These are phyloP conservation scores for Amaranthus hypochondriacus DNA, from an alignment of 148 eudicot species.

Conservation along the genomic window DNA sequence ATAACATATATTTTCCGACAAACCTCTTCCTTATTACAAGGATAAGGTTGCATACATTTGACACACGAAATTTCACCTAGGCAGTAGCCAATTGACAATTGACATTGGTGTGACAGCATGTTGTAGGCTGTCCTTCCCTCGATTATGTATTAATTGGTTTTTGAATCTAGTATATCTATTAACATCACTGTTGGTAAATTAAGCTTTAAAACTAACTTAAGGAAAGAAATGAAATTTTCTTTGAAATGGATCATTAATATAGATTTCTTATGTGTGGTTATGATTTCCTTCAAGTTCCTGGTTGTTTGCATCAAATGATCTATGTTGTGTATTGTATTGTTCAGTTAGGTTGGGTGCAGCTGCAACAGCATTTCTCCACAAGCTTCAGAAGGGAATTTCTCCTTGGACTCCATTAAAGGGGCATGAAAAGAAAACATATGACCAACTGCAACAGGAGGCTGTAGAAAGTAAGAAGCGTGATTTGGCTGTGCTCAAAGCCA, in stretches of 20 bases:
- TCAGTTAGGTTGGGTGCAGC: slow-evolving; percentile 85
- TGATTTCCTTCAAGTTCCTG: slow-evolving; percentile 3
- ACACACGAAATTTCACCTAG: no score
- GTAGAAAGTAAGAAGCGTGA: slow-evolving; percentile 72
- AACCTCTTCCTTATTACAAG: no score
- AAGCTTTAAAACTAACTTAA: background rate
- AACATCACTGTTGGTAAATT: background rate
- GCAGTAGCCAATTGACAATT: no score
- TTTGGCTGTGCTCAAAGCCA: slow-evolving; percentile 79
- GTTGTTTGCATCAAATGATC: slow-evolving; percentile 11
- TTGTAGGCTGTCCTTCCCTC: no score
- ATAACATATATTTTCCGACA: no score
- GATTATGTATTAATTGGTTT: no score
- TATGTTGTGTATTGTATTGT: slow-evolving; percentile 18
- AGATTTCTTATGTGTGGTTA: background rate
- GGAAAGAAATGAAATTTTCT: background rate
- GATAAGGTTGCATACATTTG: no score
- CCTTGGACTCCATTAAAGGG: slow-evolving; percentile 88
- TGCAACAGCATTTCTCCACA: slow-evolving; percentile 75
- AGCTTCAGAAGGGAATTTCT: slow-evolving; percentile 75
- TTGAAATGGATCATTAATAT: background rate
- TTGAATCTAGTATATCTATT: no score
- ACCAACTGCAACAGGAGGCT: slow-evolving; percentile 85
- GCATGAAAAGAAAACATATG: slow-evolving; percentile 62
- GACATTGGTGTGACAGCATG: no score